Evolutionary conservation across 176 grass and related monocot species (phyloP), one percentile per base, ranked within the genome.

Genomic region (Dactylis glomerata): DNA sequence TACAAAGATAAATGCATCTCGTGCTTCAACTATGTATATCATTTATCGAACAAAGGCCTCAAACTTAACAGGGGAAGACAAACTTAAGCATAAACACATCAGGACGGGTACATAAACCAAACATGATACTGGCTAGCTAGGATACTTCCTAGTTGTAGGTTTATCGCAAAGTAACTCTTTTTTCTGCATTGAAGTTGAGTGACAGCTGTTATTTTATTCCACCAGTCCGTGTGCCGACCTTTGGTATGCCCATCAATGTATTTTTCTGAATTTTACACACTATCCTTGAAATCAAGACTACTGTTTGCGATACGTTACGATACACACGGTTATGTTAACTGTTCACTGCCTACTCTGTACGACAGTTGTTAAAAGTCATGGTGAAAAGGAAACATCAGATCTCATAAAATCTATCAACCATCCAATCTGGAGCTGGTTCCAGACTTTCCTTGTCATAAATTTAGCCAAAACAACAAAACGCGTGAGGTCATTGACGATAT

Each of bases 261-360:
- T 31, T 49, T 34, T 83, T 42, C 47, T 73, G 2, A 30, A 20
- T 79, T 71, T 65, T 10, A 61, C 28, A 5, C 15, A 67, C 19
- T 36, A 15, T 81, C 52, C 78, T 34, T 50, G 56, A 68, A 51
- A 68, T 50, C 32, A 12, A 81, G 44, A 33, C 22, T 47, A 65
- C 17, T 33, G 58, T 80, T n/a, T 59, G 41, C 19, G 27, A 27
- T 27, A 17, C 44, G 10, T 16, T 59, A 52, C 16, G 55, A 86
- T 11, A 40, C 41, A 0, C 19, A 74, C 34, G 67, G 70, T 68
- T 82, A 4, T 16, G 11, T 3, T 2, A 76, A 55, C 75, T 72
- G 51, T 84, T 88, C 75, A 6, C 26, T 56, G 57, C 56, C 2
- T 88, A 84, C 37, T 82, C 41, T 68, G 6, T 47, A 58, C 26